These are phyloP conservation scores for Podospora australis DNA, from an alignment of 495 filamentous ascomycete species.

Conservation along the genomic window DNA sequence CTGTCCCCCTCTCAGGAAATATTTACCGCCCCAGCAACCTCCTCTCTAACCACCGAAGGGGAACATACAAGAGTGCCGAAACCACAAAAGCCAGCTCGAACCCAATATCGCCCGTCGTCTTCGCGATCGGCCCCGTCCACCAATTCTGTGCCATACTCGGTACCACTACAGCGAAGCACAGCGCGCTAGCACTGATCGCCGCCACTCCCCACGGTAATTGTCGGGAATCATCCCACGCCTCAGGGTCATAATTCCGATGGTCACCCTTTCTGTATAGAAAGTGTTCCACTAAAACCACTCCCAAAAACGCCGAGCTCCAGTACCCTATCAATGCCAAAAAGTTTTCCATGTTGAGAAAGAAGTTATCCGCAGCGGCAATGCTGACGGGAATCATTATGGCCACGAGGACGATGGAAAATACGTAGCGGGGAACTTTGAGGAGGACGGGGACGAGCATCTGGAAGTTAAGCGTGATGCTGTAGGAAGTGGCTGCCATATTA, in stretches of 20 bases:
- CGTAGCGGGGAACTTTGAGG: conserved; percentile 42
- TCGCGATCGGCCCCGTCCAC: conserved; percentile 49
- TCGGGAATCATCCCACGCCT: conserved; percentile 41
- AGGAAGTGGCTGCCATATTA: conserved; percentile 43
- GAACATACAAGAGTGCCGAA: conserved; percentile 42
- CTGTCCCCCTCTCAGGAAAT: background rate
- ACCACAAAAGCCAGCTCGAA: conserved; percentile 52
- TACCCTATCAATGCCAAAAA: conserved; percentile 51
- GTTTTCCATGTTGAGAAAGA: conserved; percentile 47
- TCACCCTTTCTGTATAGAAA: conserved; percentile 35
- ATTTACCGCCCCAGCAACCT: conserved; percentile 17
- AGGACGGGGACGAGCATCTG: conserved; percentile 47
- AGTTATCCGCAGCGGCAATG: conserved; percentile 43
- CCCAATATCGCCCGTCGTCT: conserved; percentile 51
- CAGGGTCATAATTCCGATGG: conserved; percentile 35
- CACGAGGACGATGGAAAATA: conserved; percentile 45
- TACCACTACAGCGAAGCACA: conserved; percentile 43
- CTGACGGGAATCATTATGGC: conserved; percentile 47
- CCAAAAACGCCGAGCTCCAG: conserved; percentile 49
- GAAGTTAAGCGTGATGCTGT: conserved; percentile 51
- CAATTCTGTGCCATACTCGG: conserved; percentile 51
- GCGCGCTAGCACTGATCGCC: conserved; percentile 32
- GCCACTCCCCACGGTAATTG: conserved; percentile 42
- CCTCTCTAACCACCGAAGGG: conserved; percentile 36
- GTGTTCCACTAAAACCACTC: conserved; percentile 44